These are phyloP conservation scores for Termitomyces sp. DNA, from an alignment of 768 basidiomycete genomes.

Conservation along the genomic window DNA sequence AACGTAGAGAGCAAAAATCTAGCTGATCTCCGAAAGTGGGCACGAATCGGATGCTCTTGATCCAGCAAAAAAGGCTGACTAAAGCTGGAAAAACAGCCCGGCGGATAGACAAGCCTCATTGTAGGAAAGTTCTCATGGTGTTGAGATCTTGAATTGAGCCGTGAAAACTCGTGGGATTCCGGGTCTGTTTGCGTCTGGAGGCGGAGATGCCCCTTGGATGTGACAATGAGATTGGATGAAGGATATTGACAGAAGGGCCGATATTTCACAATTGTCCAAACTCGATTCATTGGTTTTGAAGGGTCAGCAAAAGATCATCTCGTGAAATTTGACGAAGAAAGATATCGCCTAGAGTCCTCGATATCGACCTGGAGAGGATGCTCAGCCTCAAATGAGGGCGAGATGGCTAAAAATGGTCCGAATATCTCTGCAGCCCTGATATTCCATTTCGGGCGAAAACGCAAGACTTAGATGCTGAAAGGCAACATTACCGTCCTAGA, in stretches of 20 bases:
- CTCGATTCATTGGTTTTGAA: not conserved
- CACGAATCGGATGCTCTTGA: not conserved
- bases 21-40: not conserved
- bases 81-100: not conserved
- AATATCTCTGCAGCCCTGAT: not conserved
- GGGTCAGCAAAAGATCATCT: not conserved
- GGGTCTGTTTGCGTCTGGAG: not conserved
- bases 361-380: not conserved
- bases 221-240: not conserved
- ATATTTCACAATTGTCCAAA: not conserved
- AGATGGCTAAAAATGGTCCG: not conserved
- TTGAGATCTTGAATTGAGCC: not conserved
- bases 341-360: not conserved
- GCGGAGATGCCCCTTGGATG: not conserved
- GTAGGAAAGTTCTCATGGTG: not conserved
- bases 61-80: not conserved
- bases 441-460: not conserved
- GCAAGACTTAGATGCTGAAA: not conserved
- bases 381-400: not conserved
- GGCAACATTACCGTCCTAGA: not conserved
- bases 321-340: not conserved
- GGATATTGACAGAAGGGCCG: not conserved
- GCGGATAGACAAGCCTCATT: not conserved
- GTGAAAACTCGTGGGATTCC: not conserved
- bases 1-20: not conserved